Conservation (phyloP, 345 rosid species). For the Conringia planisiliqua region DNA sequence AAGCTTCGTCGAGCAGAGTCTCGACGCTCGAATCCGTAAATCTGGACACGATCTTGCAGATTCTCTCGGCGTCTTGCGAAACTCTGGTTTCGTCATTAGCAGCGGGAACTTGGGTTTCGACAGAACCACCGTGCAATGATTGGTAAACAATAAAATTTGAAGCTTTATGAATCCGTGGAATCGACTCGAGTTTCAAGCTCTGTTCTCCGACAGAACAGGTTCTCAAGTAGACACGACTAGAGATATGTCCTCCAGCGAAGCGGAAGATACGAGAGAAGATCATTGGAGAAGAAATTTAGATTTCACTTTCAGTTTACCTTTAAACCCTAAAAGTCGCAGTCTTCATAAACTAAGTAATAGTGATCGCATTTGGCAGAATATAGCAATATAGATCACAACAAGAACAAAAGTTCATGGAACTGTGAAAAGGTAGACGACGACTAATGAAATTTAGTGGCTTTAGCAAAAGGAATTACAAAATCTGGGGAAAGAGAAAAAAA, state of each 20-base stretch:
- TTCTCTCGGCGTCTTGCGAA: conserved; percentile 42
- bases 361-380: not conserved
- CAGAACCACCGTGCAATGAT: conserved; percentile 29
- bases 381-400: not conserved
- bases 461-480: conserved; percentile 17
- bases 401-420: not conserved
- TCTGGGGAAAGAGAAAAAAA: conserved; percentile 21
- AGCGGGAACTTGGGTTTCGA: conserved; percentile 31
- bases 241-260: conserved; percentile 1
- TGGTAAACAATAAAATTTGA: conserved; percentile 1
- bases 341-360: not conserved
- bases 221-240: not conserved
- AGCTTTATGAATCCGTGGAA: conserved; percentile 16
- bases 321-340: not conserved
- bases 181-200: conserved; percentile 12
- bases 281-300: conserved; percentile 32
- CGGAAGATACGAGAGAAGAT: conserved; percentile 24
- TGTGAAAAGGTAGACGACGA: conserved; percentile 8
- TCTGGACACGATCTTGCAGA: conserved; percentile 49
- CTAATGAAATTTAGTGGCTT: not conserved
- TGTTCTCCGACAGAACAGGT: not conserved
- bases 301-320: not conserved
- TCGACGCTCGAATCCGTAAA: conserved; percentile 30
- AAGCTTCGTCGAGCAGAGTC: conserved; percentile 42
- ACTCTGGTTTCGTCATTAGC: conserved; percentile 13